Conservation (phyloP, 176 grass and related monocot genomes). For the Triticum monococcum region DNA sequence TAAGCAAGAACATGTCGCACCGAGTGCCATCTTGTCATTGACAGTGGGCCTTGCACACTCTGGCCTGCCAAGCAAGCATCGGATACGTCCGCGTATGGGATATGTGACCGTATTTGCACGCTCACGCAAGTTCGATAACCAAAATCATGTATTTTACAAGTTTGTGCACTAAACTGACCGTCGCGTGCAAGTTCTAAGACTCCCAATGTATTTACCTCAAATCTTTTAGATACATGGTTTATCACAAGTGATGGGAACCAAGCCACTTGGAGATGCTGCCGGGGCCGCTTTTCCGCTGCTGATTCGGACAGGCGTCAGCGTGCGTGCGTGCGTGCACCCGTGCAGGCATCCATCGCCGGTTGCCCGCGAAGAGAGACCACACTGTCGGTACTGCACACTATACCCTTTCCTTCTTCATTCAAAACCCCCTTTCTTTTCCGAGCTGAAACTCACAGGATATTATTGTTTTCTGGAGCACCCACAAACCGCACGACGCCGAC, state of each 20-base stretch:
- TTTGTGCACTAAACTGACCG: no score
- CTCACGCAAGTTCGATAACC: no score
- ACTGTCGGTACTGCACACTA: neutral
- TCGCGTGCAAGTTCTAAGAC: no score
- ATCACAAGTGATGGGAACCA: neutral
- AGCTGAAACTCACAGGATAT: neutral
- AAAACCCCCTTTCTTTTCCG: neutral
- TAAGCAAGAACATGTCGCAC: no score
- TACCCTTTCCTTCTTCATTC: neutral
- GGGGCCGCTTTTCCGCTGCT: constrained; percentile 37
- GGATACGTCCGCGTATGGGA: no score
- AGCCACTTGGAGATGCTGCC: constrained; percentile 6
- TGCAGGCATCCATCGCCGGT: neutral
- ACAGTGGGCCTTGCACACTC: no score
- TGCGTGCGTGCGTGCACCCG: constrained; percentile 23
- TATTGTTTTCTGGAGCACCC: neutral
- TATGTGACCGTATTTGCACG: no score
- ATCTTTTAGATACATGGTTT: neutral
- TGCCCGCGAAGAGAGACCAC: constrained; percentile 3
- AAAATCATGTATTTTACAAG: no score
- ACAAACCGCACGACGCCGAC: neutral
- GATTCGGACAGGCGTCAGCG: constrained; percentile 48
- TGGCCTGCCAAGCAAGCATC: no score
- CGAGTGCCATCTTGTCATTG: no score
- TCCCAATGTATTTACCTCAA: no score